These are phyloP conservation scores for Coniella vitis DNA, from an alignment of 2,329 filamentous ascomycete genomes.

Conservation along the genomic window DNA sequence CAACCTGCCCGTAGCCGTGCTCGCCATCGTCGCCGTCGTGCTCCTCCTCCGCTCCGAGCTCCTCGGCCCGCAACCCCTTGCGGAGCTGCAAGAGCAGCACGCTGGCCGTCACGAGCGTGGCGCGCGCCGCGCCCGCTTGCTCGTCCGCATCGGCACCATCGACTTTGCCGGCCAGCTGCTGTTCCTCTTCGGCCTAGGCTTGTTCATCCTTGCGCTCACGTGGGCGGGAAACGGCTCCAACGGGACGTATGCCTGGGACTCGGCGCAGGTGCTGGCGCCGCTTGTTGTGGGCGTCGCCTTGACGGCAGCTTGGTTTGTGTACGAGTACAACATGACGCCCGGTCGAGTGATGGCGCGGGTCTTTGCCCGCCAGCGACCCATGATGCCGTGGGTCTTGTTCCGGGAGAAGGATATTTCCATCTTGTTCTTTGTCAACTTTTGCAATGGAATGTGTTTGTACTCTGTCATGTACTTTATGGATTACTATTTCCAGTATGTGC, in stretches of 20 bases:
- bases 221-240: slow-evolving; percentile 42
- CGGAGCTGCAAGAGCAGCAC: slow-evolving; percentile 36
- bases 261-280: slow-evolving; percentile 41
- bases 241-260: slow-evolving; percentile 41
- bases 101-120: slow-evolving; percentile 20
- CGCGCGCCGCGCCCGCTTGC: slow-evolving; percentile 25
- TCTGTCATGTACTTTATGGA: slow-evolving; percentile 58
- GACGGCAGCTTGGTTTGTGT: slow-evolving; percentile 36
- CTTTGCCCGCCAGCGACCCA: slow-evolving; percentile 51
- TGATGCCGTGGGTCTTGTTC: slow-evolving; percentile 58
- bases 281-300: slow-evolving; percentile 39
- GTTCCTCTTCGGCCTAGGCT: slow-evolving; percentile 47
- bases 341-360: slow-evolving; percentile 36
- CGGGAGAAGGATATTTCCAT: slow-evolving; percentile 50
- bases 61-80: slow-evolving; percentile 42
- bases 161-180: slow-evolving; percentile 50
- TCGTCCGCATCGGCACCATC: slow-evolving; percentile 43
- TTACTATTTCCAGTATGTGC: slow-evolving; percentile 59
- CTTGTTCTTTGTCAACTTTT: slow-evolving; percentile 56
- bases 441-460: slow-evolving; percentile 49
- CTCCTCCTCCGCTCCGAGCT: slow-evolving; percentile 53
- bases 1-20: slow-evolving; percentile 48
- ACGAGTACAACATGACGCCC: slow-evolving; percentile 49
- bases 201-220: slow-evolving; percentile 47
- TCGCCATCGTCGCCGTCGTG: slow-evolving; percentile 47